Conservation (phyloP, 768 basidiomycete species). For the Podaxis rugospora region DNA sequence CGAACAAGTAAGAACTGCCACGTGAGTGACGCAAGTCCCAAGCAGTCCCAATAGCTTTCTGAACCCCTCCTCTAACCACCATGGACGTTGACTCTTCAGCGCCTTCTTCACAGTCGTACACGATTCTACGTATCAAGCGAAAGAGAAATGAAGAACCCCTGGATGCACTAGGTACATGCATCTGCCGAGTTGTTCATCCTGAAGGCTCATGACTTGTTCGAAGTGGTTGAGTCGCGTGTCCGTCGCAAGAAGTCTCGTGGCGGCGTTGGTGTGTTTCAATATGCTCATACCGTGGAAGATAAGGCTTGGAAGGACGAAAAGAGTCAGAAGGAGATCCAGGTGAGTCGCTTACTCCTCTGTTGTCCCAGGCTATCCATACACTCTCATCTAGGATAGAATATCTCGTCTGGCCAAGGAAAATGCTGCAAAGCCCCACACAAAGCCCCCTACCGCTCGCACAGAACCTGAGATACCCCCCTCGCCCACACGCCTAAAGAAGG, state of each 20-base stretch:
- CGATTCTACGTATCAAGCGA: slow-evolving; percentile 78
- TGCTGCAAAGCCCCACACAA: slow-evolving; percentile 17
- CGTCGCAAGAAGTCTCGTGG: slow-evolving; percentile 60
- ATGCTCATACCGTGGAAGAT: slow-evolving; percentile 74
- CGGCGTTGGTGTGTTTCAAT: slow-evolving; percentile 65
- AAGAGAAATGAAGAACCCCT: slow-evolving; percentile 80
- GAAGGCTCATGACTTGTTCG: not conserved
- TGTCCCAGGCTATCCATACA: not conserved
- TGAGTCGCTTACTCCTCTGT: slow-evolving; percentile 21
- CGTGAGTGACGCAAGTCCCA: not conserved
- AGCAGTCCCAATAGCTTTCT: not conserved
- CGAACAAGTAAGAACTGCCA: not conserved
- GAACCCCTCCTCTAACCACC: not conserved
- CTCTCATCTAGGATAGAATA: slow-evolving; percentile 48
- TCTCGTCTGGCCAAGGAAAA: slow-evolving; percentile 45
- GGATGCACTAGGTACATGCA: slow-evolving; percentile 65
- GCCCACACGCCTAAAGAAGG: slow-evolving; percentile 20
- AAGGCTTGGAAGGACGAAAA: slow-evolving; percentile 62
- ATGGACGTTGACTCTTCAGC: slow-evolving; percentile 27
- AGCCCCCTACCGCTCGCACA: slow-evolving; percentile 14
- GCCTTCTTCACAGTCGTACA: slow-evolving; percentile 40
- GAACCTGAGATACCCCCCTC: slow-evolving; percentile 11
- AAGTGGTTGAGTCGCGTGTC: slow-evolving; percentile 61
- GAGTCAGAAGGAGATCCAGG: slow-evolving; percentile 59
- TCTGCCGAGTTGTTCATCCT: not conserved